Base-by-base conservation (phyloP, 768 basidiomycete genomes). In the Podaxis pistillaris region DNA sequence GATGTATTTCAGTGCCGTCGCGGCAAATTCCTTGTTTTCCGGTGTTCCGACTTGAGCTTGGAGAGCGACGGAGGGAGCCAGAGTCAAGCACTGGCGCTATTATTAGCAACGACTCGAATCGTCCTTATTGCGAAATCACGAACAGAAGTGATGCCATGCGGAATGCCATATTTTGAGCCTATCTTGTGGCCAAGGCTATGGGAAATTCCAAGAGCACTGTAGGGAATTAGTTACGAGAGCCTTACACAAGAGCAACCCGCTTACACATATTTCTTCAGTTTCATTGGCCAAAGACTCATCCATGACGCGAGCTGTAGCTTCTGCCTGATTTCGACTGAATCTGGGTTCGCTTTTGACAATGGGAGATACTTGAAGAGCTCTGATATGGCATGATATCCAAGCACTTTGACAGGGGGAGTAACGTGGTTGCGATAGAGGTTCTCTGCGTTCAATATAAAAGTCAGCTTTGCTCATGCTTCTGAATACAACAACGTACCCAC, bases 111-210 rank as follows among this genome's bases (percentile, higher is more conserved):
- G 41, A 46, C 26, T 59, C 15, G 33, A 63, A 33, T 61, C 22
- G 22, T 17, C 33, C 37, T 68, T 49, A 53, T 56, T 44, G 53
- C 62, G 51, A 17, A 13, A 51, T 5, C 8, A 68, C 84, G 73
- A 64, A 89, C 90, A n/a, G 90, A 91, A 3, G 91, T 92, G 64
- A 91, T 88, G 8, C 91, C 91, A 70, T 94, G 91, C 22, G 90
- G 89, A 60, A 94, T 91, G 56, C 79, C 74, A 68, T 92, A 93
- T 47, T 78, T 76, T 17, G 89, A 89, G 2, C 90, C 91, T 11
- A 91, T 80, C 68, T 81, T 85, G 71, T 91, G 89, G 4, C 90
- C 90, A 4, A 93, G 79, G 2, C 86, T 75, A 72, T 93, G 91
- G 28, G 90, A 92, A 19, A 92, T 76, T 28, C 91, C 91, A n/a